phyloP scores from a whole-genome alignment of 306 rosid species.

The Biancaea sappan region DNA sequence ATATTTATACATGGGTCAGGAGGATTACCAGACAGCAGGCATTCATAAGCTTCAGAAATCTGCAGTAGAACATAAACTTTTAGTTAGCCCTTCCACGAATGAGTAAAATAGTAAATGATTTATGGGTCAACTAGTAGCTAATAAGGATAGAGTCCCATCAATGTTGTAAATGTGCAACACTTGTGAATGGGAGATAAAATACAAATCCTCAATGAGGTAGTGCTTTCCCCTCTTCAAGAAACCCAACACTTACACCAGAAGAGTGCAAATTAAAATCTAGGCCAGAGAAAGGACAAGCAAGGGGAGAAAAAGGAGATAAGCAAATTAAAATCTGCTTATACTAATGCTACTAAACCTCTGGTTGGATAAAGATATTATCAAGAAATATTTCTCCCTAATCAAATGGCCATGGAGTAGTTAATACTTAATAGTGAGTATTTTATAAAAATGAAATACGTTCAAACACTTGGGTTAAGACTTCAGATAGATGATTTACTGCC shows the following conservation, averaged over 20 bases:
- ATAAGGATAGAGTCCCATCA: not conserved
- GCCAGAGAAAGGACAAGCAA: not conserved
- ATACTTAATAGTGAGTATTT: not conserved
- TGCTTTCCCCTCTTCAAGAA: conserved; percentile 7
- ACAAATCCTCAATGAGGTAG: not conserved
- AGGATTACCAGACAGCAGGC: conserved; percentile 63
- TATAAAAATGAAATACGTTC: not conserved
- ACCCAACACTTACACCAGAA: not conserved
- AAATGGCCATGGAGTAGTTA: not conserved
- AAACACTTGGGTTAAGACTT: not conserved
- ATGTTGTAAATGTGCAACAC: not conserved
- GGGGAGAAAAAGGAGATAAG: not conserved
- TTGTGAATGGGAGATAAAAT: not conserved
- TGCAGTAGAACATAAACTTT: conserved; percentile 49
- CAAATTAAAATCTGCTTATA: no score
- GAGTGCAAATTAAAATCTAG: conserved; percentile 9
- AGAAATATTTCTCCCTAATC: not conserved
- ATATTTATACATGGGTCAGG: conserved; percentile 11
- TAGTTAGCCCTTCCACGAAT: conserved; percentile 23
- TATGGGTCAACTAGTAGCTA: not conserved
- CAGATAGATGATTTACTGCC: not conserved
- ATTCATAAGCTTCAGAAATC: conserved; percentile 73
- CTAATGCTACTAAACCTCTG: no score
- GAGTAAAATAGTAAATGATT: not conserved
- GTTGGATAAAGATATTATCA: not conserved